phyloP scores from a whole-genome alignment of 73 alveolate species.

The Stentor coeruleus region DNA sequence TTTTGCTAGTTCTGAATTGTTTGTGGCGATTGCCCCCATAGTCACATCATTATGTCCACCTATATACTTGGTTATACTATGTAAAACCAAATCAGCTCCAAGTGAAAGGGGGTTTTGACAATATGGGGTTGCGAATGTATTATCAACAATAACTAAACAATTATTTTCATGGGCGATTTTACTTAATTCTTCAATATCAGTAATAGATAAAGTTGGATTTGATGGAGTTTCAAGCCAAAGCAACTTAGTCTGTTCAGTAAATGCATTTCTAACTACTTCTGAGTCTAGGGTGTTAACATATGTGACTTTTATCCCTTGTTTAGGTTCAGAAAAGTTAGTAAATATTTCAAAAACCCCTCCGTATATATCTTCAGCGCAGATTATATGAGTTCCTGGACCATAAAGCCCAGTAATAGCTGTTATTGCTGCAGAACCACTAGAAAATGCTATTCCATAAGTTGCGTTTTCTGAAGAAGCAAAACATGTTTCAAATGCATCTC shows the following conservation, averaged over 20 bases:
- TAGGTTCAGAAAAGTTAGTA: constrained; percentile 32
- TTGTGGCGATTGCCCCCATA: constrained; percentile 44
- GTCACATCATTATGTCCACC: constrained; percentile 64
- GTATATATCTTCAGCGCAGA: constrained; percentile 63
- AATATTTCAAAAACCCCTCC: constrained; percentile 64
- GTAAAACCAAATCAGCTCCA: constrained; percentile 50
- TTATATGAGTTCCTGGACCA: constrained; percentile 57
- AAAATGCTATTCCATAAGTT: constrained; percentile 62
- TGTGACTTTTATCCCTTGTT: constrained; percentile 34
- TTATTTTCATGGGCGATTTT: constrained; percentile 13
- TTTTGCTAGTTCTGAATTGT: constrained; percentile 72
- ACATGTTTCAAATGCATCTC: constrained; percentile 74
- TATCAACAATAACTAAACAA: constrained; percentile 37
- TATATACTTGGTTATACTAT: constrained; percentile 51
- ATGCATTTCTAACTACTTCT: constrained; percentile 28
- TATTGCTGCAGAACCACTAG: constrained; percentile 80
- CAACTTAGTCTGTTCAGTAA: constrained; percentile 32
- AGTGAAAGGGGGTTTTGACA: constrained; percentile 40
- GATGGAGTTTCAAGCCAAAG: constrained; percentile 56
- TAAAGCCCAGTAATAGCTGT: constrained; percentile 26
- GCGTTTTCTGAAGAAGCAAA: constrained; percentile 73
- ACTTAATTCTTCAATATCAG: constrained; percentile 34
- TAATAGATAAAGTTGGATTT: constrained; percentile 44
- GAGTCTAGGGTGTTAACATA: constrained; percentile 50
- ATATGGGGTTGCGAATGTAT: constrained; percentile 44